phyloP scores from a whole-genome alignment of 345 rosid genomes.

The Erodium maritimum region DNA sequence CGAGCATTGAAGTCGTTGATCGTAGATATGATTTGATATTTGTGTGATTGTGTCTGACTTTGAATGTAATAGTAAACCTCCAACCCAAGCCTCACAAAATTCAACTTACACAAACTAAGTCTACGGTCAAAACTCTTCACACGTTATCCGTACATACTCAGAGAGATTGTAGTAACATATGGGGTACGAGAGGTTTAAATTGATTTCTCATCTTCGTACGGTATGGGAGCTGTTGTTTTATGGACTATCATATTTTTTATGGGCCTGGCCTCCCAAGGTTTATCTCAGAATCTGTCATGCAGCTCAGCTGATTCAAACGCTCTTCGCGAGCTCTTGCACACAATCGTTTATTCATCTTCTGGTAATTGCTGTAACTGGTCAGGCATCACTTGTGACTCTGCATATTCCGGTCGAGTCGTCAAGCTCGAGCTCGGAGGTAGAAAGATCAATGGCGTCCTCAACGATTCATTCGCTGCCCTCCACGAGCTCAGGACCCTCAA shows the following conservation, averaged over 20 bases:
- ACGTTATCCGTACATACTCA: too few relatives aligned
- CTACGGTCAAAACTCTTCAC: too few relatives aligned
- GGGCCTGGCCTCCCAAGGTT: slow-evolving; percentile 21
- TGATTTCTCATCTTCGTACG: too few relatives aligned
- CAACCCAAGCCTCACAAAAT: too few relatives aligned
- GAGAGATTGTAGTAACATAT: too few relatives aligned
- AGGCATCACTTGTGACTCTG: slow-evolving; percentile 32
- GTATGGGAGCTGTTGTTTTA: too few relatives aligned
- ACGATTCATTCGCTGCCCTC: neutral
- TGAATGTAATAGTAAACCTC: too few relatives aligned
- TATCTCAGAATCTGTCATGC: slow-evolving; percentile 32
- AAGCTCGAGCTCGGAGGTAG: neutral
- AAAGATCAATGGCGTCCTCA: neutral
- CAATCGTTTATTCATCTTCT: slow-evolving; percentile 16
- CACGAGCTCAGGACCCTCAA: slow-evolving; percentile 7
- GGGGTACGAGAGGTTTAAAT: too few relatives aligned
- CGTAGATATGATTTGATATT: too few relatives aligned
- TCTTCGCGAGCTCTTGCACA: slow-evolving; percentile 25
- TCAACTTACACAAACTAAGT: too few relatives aligned
- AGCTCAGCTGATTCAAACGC: slow-evolving; percentile 36
- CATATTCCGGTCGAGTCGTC: neutral
- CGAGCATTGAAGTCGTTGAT: too few relatives aligned
- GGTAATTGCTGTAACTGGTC: slow-evolving; percentile 58
- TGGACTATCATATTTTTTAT: slow-evolving; percentile 22
- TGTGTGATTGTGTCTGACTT: too few relatives aligned